Evolutionary conservation across 2,329 filamentous ascomycete genomes (phyloP), one percentile per base, ranked within the genome.

Genomic region (Aquanectria penicillioides): DNA sequence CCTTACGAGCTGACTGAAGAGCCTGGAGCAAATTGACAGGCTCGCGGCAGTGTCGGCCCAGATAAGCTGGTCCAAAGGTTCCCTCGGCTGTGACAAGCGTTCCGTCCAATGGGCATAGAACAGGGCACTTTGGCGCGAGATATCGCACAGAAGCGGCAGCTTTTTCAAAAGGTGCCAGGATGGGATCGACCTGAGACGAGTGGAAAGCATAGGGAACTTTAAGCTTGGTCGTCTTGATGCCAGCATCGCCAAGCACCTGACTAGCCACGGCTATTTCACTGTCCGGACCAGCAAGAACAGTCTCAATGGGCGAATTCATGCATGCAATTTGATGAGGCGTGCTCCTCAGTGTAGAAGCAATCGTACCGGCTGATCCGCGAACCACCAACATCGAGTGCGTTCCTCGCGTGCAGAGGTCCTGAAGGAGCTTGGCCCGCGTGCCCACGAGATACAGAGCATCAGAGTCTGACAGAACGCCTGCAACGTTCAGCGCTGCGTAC

Each of bases 401-500:
- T n/a, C n/a, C n/a, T n/a, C n/a, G n/a, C n/a, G n/a, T n/a, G n/a
- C n/a, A n/a, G n/a, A n/a, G 77, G 31, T 81, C 73, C 60, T 84
- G 78, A 6, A 89, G 75, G 17, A 89, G 73, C 65, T 79, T 71
- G 6, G 87, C 87, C 59, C 88, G 80, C 33, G 75, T 67, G 6
- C 88, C 88, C 26, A 89, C 85, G 0, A 91, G 77, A 31, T 83
- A 85, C 13, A 92, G 77, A 66, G 84, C 81, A 68, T 89, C 87
- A 43, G 77, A 78, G n/a, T 80, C 81, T 6, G 84, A 86, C n/a
- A 89, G 77, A 20, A 89, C 85, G 28, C 86, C 87, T 36, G 86
- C 84, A n/a, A 84, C 79, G 62, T 85, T 76, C 0, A 89, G 78
- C 15, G 87, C 86, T 7, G 62, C 62, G 18, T 64, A 64, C 2